Evolutionary conservation across 2,329 filamentous ascomycete species (phyloP).

Genomic region (Aspergillus novoparasiticus): DNA sequence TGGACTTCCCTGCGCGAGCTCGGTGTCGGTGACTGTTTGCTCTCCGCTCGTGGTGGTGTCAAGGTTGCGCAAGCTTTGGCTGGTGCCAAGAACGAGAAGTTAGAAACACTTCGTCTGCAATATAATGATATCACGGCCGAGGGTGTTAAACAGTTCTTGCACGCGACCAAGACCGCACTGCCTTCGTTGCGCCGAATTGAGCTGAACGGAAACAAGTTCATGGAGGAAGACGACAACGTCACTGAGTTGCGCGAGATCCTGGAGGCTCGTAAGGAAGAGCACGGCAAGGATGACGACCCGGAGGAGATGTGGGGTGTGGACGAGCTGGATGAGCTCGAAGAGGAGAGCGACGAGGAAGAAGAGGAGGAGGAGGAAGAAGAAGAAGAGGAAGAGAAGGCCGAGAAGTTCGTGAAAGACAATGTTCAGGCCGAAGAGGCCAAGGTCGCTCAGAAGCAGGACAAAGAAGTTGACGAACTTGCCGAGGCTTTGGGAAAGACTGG

Average conservation of each 20-base stretch:
- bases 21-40: slow-evolving; percentile 83
- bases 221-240: slow-evolving; percentile 78
- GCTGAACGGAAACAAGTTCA: slow-evolving; percentile 94
- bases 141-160: slow-evolving; percentile 70
- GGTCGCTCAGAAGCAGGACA: slow-evolving; percentile 72
- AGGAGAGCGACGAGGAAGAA: slow-evolving; percentile 69
- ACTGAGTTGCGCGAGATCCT: slow-evolving; percentile 70
- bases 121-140: slow-evolving; percentile 90
- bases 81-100: slow-evolving; percentile 73
- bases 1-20: slow-evolving; percentile 82
- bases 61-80: slow-evolving; percentile 73
- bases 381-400: slow-evolving; percentile 61
- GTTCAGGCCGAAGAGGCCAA: slow-evolving; percentile 60
- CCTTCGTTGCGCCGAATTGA: slow-evolving; percentile 83
- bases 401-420: slow-evolving; percentile 70
- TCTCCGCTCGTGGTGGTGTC: slow-evolving; percentile 75
- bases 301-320: slow-evolving; percentile 87
- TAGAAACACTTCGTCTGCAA: slow-evolving; percentile 81
- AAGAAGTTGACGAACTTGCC: slow-evolving; percentile 79
- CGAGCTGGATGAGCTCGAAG: slow-evolving; percentile 82
- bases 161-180: slow-evolving; percentile 68
- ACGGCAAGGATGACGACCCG: slow-evolving; percentile 60
- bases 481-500: slow-evolving; percentile 72
- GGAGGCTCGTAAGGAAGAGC: slow-evolving; percentile 75
- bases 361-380: slow-evolving; percentile 70